phyloP scores from a whole-genome alignment of 148 eudicot species.

The Chenopodium quinoa region DNA sequence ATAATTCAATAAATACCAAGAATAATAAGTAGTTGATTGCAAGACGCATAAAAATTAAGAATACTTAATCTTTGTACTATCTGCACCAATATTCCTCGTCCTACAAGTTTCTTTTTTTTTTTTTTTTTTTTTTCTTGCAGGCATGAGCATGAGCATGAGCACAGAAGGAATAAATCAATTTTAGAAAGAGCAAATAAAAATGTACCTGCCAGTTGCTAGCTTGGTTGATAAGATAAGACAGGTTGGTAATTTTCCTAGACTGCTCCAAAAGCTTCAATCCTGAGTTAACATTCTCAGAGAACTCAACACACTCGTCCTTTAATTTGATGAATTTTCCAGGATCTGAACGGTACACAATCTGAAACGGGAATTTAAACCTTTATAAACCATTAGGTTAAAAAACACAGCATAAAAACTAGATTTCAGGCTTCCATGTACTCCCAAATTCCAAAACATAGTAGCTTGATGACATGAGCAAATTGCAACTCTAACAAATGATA shows the following conservation, averaged over 20 bases:
- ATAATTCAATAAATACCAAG: background rate
- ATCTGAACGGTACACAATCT: slow-evolving; percentile 78
- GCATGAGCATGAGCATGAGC: background rate
- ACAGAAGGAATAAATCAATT: background rate
- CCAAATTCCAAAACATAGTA: background rate
- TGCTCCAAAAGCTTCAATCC: slow-evolving; percentile 30
- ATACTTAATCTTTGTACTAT: too few relatives aligned
- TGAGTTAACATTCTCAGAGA: slow-evolving; percentile 31
- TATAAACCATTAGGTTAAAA: too few relatives aligned
- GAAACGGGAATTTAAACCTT: slow-evolving; percentile 14
- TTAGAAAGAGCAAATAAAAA: background rate
- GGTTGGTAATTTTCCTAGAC: slow-evolving; percentile 10
- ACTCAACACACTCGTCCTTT: slow-evolving; percentile 66
- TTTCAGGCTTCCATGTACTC: too few relatives aligned
- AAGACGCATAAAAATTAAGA: too few relatives aligned
- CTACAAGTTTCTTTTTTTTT: background rate
- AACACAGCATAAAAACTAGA: too few relatives aligned
- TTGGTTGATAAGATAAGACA: slow-evolving; percentile 35
- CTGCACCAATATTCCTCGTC: too few relatives aligned
- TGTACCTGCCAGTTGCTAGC: slow-evolving; percentile 79
- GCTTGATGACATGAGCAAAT: background rate
- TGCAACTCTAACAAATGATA: background rate
- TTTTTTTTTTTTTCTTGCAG: background rate
- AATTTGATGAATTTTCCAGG: slow-evolving; percentile 63
- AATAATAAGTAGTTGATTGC: background rate